A percentile compares a stretch with the other conserved stretches of the same genome.
Conservation (phyloP, 345 rosid species). For the Hibiscus trionum region DNA sequence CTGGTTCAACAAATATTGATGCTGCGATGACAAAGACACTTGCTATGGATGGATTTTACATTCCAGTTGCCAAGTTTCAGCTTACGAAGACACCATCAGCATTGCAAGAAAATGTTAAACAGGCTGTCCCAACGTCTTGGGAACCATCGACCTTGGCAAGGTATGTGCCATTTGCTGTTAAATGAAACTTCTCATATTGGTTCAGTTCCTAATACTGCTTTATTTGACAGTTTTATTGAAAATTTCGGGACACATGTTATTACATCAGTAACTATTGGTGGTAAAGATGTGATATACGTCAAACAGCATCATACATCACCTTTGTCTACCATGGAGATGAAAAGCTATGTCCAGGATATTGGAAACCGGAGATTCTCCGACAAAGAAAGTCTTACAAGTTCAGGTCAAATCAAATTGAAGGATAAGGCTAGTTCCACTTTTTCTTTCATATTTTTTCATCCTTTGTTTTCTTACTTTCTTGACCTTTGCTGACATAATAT, state of each 20-base stretch:
- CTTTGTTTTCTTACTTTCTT: background rate
- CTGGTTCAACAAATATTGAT: constrained; percentile 50
- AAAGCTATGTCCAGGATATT: constrained; percentile 53
- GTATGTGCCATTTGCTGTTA: constrained; percentile 20
- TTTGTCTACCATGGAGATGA: constrained; percentile 48
- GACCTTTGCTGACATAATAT: background rate
- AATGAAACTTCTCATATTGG: constrained; percentile 1
- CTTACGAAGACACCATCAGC: constrained; percentile 32
- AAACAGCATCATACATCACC: constrained; percentile 64
- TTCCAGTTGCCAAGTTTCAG: constrained; percentile 55
- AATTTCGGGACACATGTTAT: constrained; percentile 67
- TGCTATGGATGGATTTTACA: constrained; percentile 50
- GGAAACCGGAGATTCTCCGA: constrained; percentile 65
- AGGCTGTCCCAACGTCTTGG: constrained; percentile 47
- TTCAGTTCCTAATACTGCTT: constrained; percentile 14
- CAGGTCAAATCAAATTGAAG: constrained; percentile 47
- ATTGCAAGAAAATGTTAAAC: constrained; percentile 45
- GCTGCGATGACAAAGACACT: constrained; percentile 56
- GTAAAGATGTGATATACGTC: constrained; percentile 64
- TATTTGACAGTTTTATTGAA: constrained; percentile 58
- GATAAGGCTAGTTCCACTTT: constrained; percentile 60
- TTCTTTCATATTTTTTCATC: constrained; percentile 1
- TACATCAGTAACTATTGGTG: constrained; percentile 64
- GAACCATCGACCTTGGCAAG: constrained; percentile 48
- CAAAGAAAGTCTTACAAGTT: constrained; percentile 29